phyloP scores from a whole-genome alignment of 1,284 basidiomycete species.

The Cryptococcus maquisensis region DNA sequence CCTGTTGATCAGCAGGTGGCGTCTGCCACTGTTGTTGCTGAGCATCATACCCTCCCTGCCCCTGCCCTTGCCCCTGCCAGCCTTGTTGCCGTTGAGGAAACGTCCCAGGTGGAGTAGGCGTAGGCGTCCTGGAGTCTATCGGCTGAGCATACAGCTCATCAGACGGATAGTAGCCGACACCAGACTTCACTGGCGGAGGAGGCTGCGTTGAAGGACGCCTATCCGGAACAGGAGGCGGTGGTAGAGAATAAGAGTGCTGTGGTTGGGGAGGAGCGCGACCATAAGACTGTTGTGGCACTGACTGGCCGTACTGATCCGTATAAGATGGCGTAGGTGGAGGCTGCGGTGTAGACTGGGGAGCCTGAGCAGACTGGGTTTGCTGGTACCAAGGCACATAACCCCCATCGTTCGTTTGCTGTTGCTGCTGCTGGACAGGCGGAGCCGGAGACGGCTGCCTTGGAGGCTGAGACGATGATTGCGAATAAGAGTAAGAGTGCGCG shows the following conservation, averaged over 20 bases:
- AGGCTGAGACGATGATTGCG: background rate
- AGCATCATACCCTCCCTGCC: background rate
- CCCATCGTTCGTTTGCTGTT: constrained; percentile 7
- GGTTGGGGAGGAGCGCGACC: constrained; percentile 2
- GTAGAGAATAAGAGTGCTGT: constrained; percentile 1
- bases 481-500: constrained; percentile 1
- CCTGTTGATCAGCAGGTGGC: background rate
- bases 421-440: constrained; percentile 1
- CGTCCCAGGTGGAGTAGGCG: background rate
- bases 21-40: background rate
- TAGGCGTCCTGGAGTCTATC: no score
- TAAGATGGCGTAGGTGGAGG: constrained; percentile 9
- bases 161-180: constrained; percentile 41
- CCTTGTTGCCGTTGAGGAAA: constrained; percentile 1
- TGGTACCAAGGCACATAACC: constrained; percentile 45
- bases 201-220: constrained; percentile 22
- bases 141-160: constrained; percentile 38
- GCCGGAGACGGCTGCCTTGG: background rate
- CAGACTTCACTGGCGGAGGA: constrained; percentile 20
- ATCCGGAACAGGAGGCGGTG: constrained; percentile 21
- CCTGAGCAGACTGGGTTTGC: constrained; percentile 32
- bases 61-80: constrained; percentile 1
- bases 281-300: background rate
- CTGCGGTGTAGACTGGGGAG: background rate
- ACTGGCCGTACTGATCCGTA: constrained; percentile 3